These are phyloP conservation scores for Lactuca saligna DNA, from an alignment of 129 eudicot species.

Conservation along the genomic window DNA sequence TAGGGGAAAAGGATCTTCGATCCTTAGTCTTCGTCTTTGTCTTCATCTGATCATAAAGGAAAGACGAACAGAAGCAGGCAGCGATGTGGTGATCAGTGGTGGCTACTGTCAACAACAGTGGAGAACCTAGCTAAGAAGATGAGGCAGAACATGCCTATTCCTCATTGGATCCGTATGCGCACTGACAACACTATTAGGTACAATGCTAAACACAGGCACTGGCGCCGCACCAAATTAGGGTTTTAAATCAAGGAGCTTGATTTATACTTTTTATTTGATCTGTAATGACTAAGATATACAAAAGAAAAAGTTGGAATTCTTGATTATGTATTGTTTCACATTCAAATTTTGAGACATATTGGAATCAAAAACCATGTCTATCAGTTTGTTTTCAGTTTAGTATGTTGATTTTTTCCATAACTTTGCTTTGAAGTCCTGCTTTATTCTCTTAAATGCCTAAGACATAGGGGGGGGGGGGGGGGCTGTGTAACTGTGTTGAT, in stretches of 20 bases:
- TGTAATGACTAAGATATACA: not conserved
- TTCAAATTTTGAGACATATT: not conserved
- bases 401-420: not conserved
- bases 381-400: not conserved
- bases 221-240: conserved; percentile 84
- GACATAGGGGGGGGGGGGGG: too few species aligned
- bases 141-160: conserved; percentile 79
- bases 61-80: too few species aligned
- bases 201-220: conserved; percentile 87
- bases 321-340: not conserved
- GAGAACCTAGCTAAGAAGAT: conserved; percentile 85
- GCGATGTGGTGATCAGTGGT: too few species aligned
- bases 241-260: conserved; percentile 34
- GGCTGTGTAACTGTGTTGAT: not conserved
- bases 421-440: not conserved
- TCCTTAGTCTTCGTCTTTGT: too few species aligned
- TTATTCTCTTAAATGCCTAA: not conserved
- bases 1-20: too few species aligned
- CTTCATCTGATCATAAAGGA: too few species aligned
- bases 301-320: not conserved
- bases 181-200: conserved; percentile 67
- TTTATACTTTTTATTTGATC: not conserved
- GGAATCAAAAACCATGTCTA: not conserved
- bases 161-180: conserved; percentile 66
- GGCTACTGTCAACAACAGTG: too few species aligned